These are phyloP conservation scores for Kwoniella dendrophila DNA, from an alignment of 768 basidiomycete species.

Conservation along the genomic window DNA sequence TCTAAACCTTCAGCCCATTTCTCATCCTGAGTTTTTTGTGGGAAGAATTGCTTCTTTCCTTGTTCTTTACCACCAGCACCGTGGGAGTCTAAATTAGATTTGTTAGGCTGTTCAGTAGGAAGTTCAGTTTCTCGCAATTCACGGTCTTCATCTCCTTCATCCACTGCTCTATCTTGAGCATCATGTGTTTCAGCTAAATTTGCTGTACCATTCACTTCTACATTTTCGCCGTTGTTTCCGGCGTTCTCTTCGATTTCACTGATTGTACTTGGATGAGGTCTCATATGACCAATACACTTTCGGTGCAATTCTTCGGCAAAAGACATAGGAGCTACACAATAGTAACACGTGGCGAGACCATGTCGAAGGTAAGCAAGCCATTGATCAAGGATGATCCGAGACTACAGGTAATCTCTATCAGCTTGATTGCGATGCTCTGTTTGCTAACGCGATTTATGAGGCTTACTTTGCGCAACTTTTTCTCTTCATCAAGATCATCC, in stretches of 20 bases:
- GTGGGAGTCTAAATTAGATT: not conserved
- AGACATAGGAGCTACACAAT: slow-evolving; percentile 89
- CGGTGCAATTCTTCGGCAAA: slow-evolving; percentile 93
- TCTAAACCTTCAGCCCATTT: slow-evolving; percentile 90
- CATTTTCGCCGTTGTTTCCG: slow-evolving; percentile 5
- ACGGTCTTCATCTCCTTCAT: slow-evolving; percentile 31
- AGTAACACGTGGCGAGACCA: slow-evolving; percentile 73
- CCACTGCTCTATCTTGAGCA: slow-evolving; percentile 56
- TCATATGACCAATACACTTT: slow-evolving; percentile 88
- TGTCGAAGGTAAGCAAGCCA: slow-evolving; percentile 90
- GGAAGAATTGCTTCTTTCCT: slow-evolving; percentile 20
- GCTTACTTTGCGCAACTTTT: slow-evolving; percentile 29
- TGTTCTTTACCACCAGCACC: slow-evolving; percentile 14
- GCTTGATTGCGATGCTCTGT: not conserved
- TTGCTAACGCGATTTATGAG: not conserved
- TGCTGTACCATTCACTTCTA: slow-evolving; percentile 62
- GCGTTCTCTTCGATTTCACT: slow-evolving; percentile 58
- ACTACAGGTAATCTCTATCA: slow-evolving; percentile 64
- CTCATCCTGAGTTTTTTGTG: slow-evolving; percentile 63
- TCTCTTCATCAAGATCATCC: slow-evolving; percentile 58
- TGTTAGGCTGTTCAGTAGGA: not conserved
- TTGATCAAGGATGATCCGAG: slow-evolving; percentile 81
- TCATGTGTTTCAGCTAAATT: slow-evolving; percentile 35
- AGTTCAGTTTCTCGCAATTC: slow-evolving; percentile 10
- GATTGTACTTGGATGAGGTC: slow-evolving; percentile 51